Evolutionary conservation across 148 eudicot species (phyloP).

Genomic region (Vaccinium vitisidaea): DNA sequence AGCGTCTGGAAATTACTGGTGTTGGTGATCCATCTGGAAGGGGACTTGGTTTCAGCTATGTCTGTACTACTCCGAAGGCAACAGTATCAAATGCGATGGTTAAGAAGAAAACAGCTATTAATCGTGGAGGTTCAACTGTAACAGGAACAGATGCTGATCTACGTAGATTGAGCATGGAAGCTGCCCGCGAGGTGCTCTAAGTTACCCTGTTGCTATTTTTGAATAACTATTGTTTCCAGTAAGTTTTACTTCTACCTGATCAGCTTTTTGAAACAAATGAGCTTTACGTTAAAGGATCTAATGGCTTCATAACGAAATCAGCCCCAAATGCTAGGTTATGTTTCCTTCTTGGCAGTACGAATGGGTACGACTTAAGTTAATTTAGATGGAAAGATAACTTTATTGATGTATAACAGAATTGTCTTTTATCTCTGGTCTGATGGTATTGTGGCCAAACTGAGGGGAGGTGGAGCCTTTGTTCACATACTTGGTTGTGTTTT

Average conservation of each 20-base stretch:
- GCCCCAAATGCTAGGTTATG: neutral
- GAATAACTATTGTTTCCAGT: neutral
- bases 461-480: neutral
- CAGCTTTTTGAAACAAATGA: neutral
- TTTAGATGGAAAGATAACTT: neutral
- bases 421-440: neutral
- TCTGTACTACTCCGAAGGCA: constrained; percentile 81
- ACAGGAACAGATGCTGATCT: constrained; percentile 99
- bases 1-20: constrained; percentile 94
- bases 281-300: neutral
- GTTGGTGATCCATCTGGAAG: constrained; percentile 99
- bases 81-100: constrained; percentile 65
- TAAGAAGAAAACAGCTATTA: constrained; percentile 75
- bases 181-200: constrained; percentile 86
- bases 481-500: neutral
- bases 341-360: neutral
- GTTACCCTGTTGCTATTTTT: neutral
- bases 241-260: neutral
- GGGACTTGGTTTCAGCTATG: constrained; percentile 95
- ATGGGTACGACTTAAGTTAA: neutral
- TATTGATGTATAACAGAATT: neutral
- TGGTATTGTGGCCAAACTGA: constrained; percentile 4
- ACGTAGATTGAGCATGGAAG: constrained; percentile 98
- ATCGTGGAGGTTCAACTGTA: constrained; percentile 69
- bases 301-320: neutral